Base-by-base conservation (phyloP, 192 early-diverging fungal species). In the Jimgerdemannia flammicorona region DNA sequence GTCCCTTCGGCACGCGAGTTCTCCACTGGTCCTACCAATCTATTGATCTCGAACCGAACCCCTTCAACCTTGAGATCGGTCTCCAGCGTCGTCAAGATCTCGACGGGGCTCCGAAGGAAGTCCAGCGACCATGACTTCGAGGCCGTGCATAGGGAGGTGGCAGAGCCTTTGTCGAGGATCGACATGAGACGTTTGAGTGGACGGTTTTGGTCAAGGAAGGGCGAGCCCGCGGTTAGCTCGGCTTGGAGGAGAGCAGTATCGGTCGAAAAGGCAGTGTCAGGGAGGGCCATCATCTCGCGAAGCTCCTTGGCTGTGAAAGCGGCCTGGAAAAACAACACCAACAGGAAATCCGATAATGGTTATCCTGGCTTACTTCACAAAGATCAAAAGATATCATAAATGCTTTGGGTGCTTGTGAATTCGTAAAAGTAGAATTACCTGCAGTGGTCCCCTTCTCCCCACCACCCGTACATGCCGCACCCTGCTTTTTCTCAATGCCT, bases 251-350 rank as follows among this genome's bases (percentile, higher is more conserved):
- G 77, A 4, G 74, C 77, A 4, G 71, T n/a, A 75, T 98, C 94
- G 70, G 89, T 86, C 63, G 84, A 66, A 44, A 96, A 91, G 14
- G 72, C 72, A 10, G 90, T 84, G 41, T 79, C 79, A 3, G 93
- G 92, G 41, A 99, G 73, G 17, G 88, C 81, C 64, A 95, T 86
- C 92, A 97, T 95, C 77, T 99, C 98, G 11, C 98, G 91, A 18
- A 99, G 84, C 70, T 99, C 98, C 79, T 99, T 99, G 17, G 96
- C 87, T 0, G 98, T 99, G 80, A 99, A 97, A 17, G 95, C 85
- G 42, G 87, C 85, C 89, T 93, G 29, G 29, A 29, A 29, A 29
- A 29, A 29, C 29, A 29, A 29, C 29, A 29, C 1, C 29, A 29
- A 29, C 77, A 3, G 29, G 1, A 29, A 67, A 8, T 3, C 66